Evolutionary conservation across 768 basidiomycete genomes (phyloP), one percentile per base, ranked within the genome.

Genomic region (Arthromyces matolae): DNA sequence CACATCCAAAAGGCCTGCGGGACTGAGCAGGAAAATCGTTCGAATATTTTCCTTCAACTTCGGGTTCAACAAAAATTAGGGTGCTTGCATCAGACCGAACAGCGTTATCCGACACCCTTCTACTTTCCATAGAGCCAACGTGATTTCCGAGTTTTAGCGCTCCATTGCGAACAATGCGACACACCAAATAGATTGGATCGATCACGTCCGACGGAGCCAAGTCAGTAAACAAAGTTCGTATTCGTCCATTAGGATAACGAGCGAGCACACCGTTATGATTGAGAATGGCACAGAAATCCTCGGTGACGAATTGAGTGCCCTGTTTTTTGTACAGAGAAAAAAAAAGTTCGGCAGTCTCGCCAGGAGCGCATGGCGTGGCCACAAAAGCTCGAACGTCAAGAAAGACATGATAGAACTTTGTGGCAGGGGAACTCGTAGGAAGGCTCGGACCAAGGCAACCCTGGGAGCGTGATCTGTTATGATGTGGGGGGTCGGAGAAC

Each of bases 1-100:
- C 95, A 61, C 93, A 96, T n/a, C 93, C 95, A 61, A 98, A 93
- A 0, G 95, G 95, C 42, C 95, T 73, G 29, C 95, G 79, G 59
- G 86, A 87, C 45, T 79, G 77, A 20, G 65, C 53, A 7, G 68
- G 62, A n/a, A 58, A 47, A 8, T 80, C 79, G 20, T 38, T 50
- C 35, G 52, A 41, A 33, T 60, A 49, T 52, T 50, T 51, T 18
- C 29, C 32, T 20, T 55, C 45, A 3, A 42, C 31, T 61, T 41
- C 51, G 61, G 60, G 44, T 32, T 61, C 61, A 50, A 53, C 31
- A 57, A 57, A 54, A 32, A 37, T 51, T 8, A 49, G 37, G 46
- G 47, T 46, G 43, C 61, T 58, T 19, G 65, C 51, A 33, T 71
- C 66, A 8, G 71, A 64, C 24, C 70, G 68, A 39, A 67, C 59